Conservation (phyloP, 441 rosid species). For the Erysimum cheiri region DNA sequence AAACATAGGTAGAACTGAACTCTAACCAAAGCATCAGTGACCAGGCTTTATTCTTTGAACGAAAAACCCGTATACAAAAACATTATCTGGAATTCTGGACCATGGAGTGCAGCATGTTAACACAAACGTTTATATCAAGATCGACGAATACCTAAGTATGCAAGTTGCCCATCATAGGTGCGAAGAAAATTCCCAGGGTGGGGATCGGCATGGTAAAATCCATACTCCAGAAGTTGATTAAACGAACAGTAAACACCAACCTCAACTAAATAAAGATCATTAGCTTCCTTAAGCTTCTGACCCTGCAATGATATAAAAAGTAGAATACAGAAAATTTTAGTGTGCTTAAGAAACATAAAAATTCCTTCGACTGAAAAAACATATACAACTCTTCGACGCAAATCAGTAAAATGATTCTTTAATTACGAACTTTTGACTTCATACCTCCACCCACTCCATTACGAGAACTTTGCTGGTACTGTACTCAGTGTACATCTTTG, state of each 20-base stretch:
- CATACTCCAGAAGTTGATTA: constrained; percentile 90
- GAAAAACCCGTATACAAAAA: constrained; percentile 9
- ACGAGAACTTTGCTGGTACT: constrained; percentile 89
- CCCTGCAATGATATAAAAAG: constrained; percentile 60
- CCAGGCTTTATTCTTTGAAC: constrained; percentile 10
- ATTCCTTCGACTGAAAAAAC: constrained; percentile 2
- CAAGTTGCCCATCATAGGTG: constrained; percentile 85
- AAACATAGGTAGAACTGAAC: constrained; percentile 13
- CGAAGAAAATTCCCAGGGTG: constrained; percentile 98
- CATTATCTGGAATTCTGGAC: constrained; percentile 18
- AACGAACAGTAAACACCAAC: constrained; percentile 98
- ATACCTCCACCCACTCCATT: constrained; percentile 99
- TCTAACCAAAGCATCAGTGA: constrained; percentile 30
- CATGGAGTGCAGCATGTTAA: constrained; percentile 7
- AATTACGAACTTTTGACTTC: constrained; percentile 19
- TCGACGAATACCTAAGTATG: constrained; percentile 72
- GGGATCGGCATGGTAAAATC: constrained; percentile 99
- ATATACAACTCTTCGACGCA: constrained; percentile 25
- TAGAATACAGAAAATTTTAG: constrained; percentile 29
- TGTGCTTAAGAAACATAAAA: constrained; percentile 11
- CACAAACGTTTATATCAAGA: background rate
- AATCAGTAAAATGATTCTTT: constrained; percentile 16
- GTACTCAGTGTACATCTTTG: constrained; percentile 76
- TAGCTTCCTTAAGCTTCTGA: constrained; percentile 75
- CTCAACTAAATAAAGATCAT: constrained; percentile 83